Conservation (phyloP, 352 stramenopile genomes). For the Thalassiosira mediterranea region DNA sequence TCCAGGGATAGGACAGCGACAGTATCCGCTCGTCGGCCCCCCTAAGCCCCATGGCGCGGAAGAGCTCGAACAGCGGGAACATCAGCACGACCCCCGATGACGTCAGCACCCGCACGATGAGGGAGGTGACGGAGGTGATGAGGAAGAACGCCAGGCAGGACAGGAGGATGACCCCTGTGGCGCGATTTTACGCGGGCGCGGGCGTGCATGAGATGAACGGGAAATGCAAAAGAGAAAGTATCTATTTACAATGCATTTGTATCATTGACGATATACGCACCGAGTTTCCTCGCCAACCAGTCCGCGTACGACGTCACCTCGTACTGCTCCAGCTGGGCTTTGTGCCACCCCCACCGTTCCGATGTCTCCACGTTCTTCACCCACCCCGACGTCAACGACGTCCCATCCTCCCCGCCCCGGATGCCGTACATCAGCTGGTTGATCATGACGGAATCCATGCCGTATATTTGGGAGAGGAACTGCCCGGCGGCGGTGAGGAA, state of each 20-base stretch:
- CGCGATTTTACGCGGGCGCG: background rate
- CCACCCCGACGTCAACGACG: conserved; percentile 41
- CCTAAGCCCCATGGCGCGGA: conserved; percentile 58
- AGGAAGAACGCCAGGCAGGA: conserved; percentile 75
- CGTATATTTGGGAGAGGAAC: conserved; percentile 67
- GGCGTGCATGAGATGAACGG: background rate
- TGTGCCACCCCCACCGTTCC: conserved; percentile 57
- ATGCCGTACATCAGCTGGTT: conserved; percentile 74
- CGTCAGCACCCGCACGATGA: conserved; percentile 81
- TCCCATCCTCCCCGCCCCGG: conserved; percentile 8
- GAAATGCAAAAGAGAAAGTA: background rate
- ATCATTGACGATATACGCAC: conserved; percentile 6
- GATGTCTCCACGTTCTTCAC: conserved; percentile 53
- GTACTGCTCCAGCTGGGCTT: conserved; percentile 48
- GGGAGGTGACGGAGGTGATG: conserved; percentile 73
- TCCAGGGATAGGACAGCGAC: conserved; percentile 80
- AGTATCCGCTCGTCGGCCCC: conserved; percentile 71
- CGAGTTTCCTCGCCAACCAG: conserved; percentile 45
- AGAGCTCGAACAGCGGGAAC: conserved; percentile 75
- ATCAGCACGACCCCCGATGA: conserved; percentile 79
- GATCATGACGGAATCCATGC: conserved; percentile 65
- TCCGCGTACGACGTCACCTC: conserved; percentile 34
- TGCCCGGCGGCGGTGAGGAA: conserved; percentile 38
- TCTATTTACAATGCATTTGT: background rate
- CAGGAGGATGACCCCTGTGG: conserved; percentile 42